Percentiles rank a stretch among this genome's conserved stretches.
These are phyloP conservation scores for Cercis canadensis DNA, from an alignment of 306 rosid species.

Conservation along the genomic window DNA sequence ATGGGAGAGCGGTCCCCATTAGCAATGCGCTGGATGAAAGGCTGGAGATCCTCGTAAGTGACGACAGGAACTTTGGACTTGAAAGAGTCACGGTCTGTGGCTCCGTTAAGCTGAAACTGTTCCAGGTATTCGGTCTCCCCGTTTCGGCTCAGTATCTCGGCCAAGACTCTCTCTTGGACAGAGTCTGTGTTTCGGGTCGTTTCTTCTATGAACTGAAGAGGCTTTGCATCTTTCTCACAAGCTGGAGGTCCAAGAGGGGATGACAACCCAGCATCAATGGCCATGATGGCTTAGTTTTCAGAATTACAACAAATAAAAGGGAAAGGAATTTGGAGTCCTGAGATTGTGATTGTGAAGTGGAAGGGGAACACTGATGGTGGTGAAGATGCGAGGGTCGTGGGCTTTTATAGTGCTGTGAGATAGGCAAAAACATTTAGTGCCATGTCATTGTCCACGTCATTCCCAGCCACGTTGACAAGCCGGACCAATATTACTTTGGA, in stretches of 20 bases:
- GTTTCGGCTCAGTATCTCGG: slow-evolving; percentile 69
- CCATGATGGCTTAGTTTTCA: slow-evolving; percentile 49
- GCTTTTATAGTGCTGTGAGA: slow-evolving; percentile 45
- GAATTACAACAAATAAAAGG: background rate
- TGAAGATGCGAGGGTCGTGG: background rate
- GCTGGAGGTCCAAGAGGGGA: slow-evolving; percentile 45
- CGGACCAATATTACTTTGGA: slow-evolving; percentile 40
- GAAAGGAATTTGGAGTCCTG: background rate
- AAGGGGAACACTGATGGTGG: background rate
- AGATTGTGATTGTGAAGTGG: background rate
- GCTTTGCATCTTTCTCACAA: slow-evolving; percentile 56
- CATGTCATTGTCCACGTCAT: slow-evolving; percentile 44
- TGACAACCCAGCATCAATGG: slow-evolving; percentile 44
- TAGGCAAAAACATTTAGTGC: background rate
- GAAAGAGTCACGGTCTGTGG: slow-evolving; percentile 68
- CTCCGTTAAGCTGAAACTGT: slow-evolving; percentile 62
- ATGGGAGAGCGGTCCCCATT: slow-evolving; percentile 86
- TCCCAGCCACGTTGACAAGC: background rate
- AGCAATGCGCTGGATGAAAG: slow-evolving; percentile 81
- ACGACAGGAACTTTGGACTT: slow-evolving; percentile 79
- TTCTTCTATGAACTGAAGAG: slow-evolving; percentile 70
- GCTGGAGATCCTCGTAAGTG: slow-evolving; percentile 77
- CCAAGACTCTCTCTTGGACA: slow-evolving; percentile 53
- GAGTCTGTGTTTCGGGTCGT: slow-evolving; percentile 64
- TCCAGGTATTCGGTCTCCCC: slow-evolving; percentile 70